phyloP scores from a whole-genome alignment of 768 basidiomycete genomes.

The Pholiota microspora region DNA sequence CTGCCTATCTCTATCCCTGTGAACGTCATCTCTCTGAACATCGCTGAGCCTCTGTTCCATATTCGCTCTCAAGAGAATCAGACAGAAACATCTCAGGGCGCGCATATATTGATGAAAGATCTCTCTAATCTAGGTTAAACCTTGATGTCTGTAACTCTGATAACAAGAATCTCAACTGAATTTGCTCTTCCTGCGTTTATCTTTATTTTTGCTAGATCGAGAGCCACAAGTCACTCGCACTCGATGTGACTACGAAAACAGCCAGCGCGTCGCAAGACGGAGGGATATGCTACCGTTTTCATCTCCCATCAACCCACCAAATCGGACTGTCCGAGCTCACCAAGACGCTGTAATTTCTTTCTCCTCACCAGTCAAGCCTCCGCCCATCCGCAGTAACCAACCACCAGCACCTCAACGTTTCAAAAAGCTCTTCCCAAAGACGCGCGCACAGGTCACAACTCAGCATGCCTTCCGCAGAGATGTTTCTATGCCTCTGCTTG shows the following conservation, averaged over 20 bases:
- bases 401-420: neutral
- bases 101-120: slow-evolving; percentile 13
- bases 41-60: neutral
- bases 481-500: no score
- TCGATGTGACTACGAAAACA: neutral
- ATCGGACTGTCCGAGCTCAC: neutral
- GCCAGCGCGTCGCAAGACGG: neutral
- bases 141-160: neutral
- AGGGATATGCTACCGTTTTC: slow-evolving; percentile 4
- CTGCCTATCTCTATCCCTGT: neutral
- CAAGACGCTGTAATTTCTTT: neutral
- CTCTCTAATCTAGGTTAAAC: neutral
- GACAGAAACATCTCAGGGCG: neutral
- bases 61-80: neutral
- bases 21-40: neutral
- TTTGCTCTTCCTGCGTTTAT: neutral
- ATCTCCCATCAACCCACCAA: slow-evolving; percentile 5
- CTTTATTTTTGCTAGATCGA: neutral
- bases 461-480: no score
- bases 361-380: slow-evolving; percentile 1
- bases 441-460: neutral
- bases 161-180: neutral
- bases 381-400: neutral
- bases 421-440: neutral
- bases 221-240: neutral